Percentiles rank a stretch among this genome's conserved stretches.
These are phyloP conservation scores for Cercospora sp. DNA, from an alignment of 2,329 filamentous ascomycete species.

Conservation along the genomic window DNA sequence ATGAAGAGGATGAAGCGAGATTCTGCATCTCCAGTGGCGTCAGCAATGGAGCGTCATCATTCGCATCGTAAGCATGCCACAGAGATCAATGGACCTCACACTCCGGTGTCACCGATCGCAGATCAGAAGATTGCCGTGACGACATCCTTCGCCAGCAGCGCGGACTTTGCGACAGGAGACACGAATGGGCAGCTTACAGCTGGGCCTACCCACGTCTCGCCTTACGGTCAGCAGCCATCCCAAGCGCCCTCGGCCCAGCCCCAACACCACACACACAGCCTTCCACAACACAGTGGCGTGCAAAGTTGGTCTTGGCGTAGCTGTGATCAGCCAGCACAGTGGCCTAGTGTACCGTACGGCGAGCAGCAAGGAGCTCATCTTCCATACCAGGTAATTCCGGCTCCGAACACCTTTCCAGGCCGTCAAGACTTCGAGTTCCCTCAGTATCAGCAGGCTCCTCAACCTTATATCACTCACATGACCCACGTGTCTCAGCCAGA, in stretches of 20 bases:
- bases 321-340: conserved; percentile 10
- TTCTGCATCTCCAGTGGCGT: background rate
- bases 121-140: background rate
- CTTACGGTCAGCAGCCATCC: background rate
- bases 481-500: conserved; percentile 28
- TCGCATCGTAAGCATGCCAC: conserved; percentile 13
- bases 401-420: conserved; percentile 17
- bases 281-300: background rate
- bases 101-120: background rate
- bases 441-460: conserved; percentile 16
- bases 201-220: background rate
- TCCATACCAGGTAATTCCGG: conserved; percentile 7
- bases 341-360: conserved; percentile 2
- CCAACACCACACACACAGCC: conserved; percentile 5
- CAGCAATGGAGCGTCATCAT: background rate
- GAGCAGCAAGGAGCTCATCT: conserved; percentile 11
- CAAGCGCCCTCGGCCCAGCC: background rate
- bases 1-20: conserved; percentile 19
- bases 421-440: conserved; percentile 22
- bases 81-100: conserved; percentile 11
- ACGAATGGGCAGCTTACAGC: background rate
- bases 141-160: background rate
- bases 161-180: background rate
- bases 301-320: conserved; percentile 10
- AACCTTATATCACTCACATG: conserved; percentile 25